Conservation (phyloP, 768 basidiomycete species). For the Suillus subalutaceus region DNA sequence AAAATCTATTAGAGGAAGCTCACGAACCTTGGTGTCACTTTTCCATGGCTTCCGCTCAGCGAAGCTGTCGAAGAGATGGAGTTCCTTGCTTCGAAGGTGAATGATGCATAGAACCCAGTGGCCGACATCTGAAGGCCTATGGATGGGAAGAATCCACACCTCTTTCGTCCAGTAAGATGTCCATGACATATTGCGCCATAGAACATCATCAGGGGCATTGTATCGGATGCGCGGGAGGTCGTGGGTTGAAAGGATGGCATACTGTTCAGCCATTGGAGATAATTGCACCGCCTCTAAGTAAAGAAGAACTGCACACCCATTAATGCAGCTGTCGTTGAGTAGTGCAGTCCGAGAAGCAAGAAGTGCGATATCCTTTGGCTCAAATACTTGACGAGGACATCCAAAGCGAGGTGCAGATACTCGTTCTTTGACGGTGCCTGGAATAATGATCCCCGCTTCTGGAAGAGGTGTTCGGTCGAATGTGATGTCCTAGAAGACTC, state of each 20-base stretch:
- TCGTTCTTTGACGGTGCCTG: neutral
- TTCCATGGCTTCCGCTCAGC: conserved; percentile 3
- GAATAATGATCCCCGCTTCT: neutral
- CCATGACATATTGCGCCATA: conserved; percentile 23
- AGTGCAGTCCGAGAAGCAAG: conserved; percentile 7
- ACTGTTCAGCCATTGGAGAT: neutral
- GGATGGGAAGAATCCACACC: conserved; percentile 41
- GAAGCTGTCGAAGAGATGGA: conserved; percentile 39
- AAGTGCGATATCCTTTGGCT: conserved; percentile 1
- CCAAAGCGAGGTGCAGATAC: neutral
- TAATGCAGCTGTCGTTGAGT: conserved; percentile 13
- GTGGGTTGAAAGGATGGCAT: conserved; percentile 12
- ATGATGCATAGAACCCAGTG: conserved; percentile 38
- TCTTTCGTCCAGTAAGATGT: conserved; percentile 32
- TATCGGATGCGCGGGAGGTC: conserved; percentile 4
- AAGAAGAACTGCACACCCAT: conserved; percentile 11
- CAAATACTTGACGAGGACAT: conserved; percentile 8
- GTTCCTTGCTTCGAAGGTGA: conserved; percentile 8
- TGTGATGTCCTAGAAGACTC: neutral
- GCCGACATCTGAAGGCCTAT: conserved; percentile 17
- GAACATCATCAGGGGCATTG: conserved; percentile 5
- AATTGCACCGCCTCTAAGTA: neutral
- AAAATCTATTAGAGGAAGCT: neutral
- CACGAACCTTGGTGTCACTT: conserved; percentile 6
- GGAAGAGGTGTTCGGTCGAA: neutral